Evolutionary conservation across 2,329 filamentous ascomycete genomes (phyloP).

Genomic region (Alternaria ventricosa): DNA sequence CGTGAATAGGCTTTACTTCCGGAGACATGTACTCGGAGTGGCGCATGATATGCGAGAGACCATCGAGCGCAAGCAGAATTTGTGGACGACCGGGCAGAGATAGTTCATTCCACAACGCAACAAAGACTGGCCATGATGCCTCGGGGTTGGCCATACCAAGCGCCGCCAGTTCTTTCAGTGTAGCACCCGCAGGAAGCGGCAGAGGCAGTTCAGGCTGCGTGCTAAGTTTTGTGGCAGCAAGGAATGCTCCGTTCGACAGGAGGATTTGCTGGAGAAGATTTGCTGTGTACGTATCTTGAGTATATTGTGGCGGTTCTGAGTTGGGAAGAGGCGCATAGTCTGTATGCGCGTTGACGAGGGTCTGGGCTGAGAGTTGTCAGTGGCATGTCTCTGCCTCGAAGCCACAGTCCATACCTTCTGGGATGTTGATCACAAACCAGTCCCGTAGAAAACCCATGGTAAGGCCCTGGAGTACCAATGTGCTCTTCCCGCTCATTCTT

Average conservation of each 20-base stretch:
- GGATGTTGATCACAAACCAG: slow-evolving; percentile 89
- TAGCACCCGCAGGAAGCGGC: slow-evolving; percentile 63
- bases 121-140: slow-evolving; percentile 79
- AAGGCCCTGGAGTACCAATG: slow-evolving; percentile 83
- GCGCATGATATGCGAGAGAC: slow-evolving; percentile 81
- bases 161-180: slow-evolving; percentile 71
- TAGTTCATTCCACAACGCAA: slow-evolving; percentile 82
- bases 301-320: slow-evolving; percentile 64
- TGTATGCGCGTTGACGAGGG: slow-evolving; percentile 79
- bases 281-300: slow-evolving; percentile 79
- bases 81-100: slow-evolving; percentile 63
- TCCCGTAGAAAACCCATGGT: slow-evolving; percentile 79
- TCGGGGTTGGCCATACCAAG: slow-evolving; percentile 76
- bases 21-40: slow-evolving; percentile 76
- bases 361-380: slow-evolving; percentile 67
- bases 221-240: slow-evolving; percentile 61
- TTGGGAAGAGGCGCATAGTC: slow-evolving; percentile 76
- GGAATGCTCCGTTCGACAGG: slow-evolving; percentile 72
- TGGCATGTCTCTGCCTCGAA: background rate
- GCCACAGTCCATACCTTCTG: slow-evolving; percentile 71
- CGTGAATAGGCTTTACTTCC: slow-evolving; percentile 76
- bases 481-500: slow-evolving; percentile 82
- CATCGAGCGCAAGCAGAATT: slow-evolving; percentile 79
- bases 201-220: slow-evolving; percentile 65
- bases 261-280: slow-evolving; percentile 75